phyloP scores from a whole-genome alignment of 768 basidiomycete genomes.

The Suillus hirtellus region DNA sequence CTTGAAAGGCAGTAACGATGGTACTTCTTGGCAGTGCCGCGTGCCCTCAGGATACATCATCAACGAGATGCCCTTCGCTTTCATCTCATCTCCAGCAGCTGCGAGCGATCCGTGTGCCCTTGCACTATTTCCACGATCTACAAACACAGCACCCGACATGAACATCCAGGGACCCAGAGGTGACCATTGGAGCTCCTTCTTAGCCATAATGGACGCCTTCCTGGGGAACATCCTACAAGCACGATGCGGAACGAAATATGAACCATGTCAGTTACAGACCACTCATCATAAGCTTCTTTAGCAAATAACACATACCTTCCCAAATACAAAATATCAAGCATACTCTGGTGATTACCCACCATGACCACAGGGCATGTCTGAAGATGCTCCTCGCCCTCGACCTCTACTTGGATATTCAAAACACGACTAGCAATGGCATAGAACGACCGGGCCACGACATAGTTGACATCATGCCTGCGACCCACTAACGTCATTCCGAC shows the following conservation, averaged over 20 bases:
- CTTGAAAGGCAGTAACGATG: constrained; percentile 85
- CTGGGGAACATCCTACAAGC: constrained; percentile 72
- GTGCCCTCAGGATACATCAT: constrained; percentile 99
- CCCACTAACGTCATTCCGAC: constrained; percentile 67
- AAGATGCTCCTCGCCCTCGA: constrained; percentile 88
- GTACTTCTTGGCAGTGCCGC: constrained; percentile 63
- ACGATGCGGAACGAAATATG: constrained; percentile 10
- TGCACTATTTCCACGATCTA: constrained; percentile 81
- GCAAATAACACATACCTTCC: constrained; percentile 58
- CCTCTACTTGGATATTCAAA: constrained; percentile 66
- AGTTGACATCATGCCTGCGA: constrained; percentile 77
- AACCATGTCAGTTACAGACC: constrained; percentile 4
- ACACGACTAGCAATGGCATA: constrained; percentile 64
- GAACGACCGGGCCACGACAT: constrained; percentile 81
- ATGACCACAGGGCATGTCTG: constrained; percentile 69
- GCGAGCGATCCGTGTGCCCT: constrained; percentile 74
- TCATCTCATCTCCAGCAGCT: constrained; percentile 80
- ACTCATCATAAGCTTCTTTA: background rate
- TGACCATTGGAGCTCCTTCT: constrained; percentile 81
- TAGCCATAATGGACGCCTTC: constrained; percentile 86
- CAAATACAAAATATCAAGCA: constrained; percentile 82
- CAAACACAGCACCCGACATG: constrained; percentile 86
- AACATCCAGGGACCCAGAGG: constrained; percentile 93
- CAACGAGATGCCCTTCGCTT: constrained; percentile 64
- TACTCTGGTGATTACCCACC: constrained; percentile 91